Base-by-base conservation (phyloP, 2,329 filamentous ascomycete species). In the Venturia effusa region DNA sequence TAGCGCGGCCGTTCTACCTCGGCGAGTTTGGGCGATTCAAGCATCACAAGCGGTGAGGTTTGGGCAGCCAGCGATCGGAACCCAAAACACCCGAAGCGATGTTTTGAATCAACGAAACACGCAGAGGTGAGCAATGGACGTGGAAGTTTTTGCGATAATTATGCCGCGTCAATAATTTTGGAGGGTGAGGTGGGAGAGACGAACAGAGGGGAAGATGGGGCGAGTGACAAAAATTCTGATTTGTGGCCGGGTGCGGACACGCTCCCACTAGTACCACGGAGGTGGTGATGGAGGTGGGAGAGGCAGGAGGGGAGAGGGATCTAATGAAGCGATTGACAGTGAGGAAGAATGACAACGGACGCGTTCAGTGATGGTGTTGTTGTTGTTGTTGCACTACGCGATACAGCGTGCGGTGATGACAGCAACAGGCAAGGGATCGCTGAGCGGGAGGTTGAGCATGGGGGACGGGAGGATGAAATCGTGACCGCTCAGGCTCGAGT, bases 31-130 rank as follows among this genome's bases (percentile, higher is more conserved):
- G 48, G n/a, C 59, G n/a, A 24, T 22, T 63, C 61, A 59, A 40
- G 32, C 45, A 45, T 34, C 61, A 62, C 40, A 45, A 45, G 61
- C 61, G 61, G 32, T 45, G 32, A 39, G 30, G 41, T 39, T 63
- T 63, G 61, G 48, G 48, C 61, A 63, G 41, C 61, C 13, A 30
- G 61, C 45, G 61, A 57, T 57, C 61, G 32, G 34, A 63, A 24
- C 37, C 48, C 43, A 41, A 63, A 63, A 63, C 61, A 34, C n/a
- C 45, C 40, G 34, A 24, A 27, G 41, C 40, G 61, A 27, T 57
- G 34, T 54, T 57, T 57, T 57, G 48, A 63, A 55, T 63, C 61
- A 59, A 63, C 61, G 37, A 63, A 57, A 37, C 22, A 48, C 13
- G 48, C 51, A 7, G 51, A 57, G 19, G 34, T 32, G 51, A 57